These are phyloP conservation scores for Rhodotorula sphaerocarpa DNA, from an alignment of 768 basidiomycete genomes.

Conservation along the genomic window DNA sequence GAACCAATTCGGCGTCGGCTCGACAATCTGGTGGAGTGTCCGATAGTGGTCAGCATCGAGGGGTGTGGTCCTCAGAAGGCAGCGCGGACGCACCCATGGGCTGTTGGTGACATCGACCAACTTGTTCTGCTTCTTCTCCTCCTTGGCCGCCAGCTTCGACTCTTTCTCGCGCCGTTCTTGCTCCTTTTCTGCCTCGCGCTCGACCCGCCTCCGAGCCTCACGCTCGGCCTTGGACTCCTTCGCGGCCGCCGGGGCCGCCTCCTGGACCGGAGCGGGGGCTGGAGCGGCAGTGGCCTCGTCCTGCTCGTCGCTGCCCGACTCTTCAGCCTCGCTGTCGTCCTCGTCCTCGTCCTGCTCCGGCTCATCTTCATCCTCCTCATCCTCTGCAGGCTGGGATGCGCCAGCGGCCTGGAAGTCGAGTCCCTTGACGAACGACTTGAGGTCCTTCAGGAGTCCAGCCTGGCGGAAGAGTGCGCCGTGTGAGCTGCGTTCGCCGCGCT, in stretches of 20 bases:
- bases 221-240: constrained; percentile 26
- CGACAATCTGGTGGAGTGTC: constrained; percentile 26
- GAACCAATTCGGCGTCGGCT: constrained; percentile 39
- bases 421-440: constrained; percentile 49
- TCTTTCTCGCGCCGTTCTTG: background rate
- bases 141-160: background rate
- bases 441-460: constrained; percentile 49
- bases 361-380: constrained; percentile 32
- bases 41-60: too few relatives aligned
- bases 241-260: constrained; percentile 17
- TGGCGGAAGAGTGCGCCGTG: constrained; percentile 31
- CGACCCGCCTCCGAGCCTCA: constrained; percentile 17
- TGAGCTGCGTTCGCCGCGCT: too few relatives aligned
- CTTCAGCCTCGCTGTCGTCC: constrained; percentile 15
- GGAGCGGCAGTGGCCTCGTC: constrained; percentile 30
- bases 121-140: constrained; percentile 3
- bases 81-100: constrained; percentile 6
- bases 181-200: constrained; percentile 21
- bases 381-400: constrained; percentile 28
- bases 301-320: constrained; percentile 5
- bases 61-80: too few relatives aligned
- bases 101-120: constrained; percentile 10
- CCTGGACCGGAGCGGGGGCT: constrained; percentile 16
- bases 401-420: constrained; percentile 39
- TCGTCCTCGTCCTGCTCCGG: constrained; percentile 38